A percentile compares a stretch with the other conserved stretches of the same genome.
phyloP scores from a whole-genome alignment of 305 asterid genomes.

The Solanum chacoense region DNA sequence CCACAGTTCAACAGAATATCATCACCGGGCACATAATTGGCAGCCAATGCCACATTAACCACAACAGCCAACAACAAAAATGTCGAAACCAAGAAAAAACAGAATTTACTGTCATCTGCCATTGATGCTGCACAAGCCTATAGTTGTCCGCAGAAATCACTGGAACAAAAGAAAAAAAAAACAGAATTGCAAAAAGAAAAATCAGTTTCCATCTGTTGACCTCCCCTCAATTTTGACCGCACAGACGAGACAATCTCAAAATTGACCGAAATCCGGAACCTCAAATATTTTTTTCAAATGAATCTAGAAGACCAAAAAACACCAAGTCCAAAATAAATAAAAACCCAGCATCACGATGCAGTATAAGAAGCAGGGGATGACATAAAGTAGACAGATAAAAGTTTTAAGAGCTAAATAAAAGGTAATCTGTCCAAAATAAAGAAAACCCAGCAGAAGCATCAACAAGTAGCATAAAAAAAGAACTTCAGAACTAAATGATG shows the following conservation, averaged over 20 bases:
- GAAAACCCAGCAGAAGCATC: background rate
- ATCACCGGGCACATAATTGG: conserved; percentile 57
- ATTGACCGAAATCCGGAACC: background rate
- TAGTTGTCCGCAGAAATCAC: conserved; percentile 11
- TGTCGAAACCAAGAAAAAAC: conserved; percentile 1
- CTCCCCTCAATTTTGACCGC: background rate
- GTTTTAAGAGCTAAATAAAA: background rate
- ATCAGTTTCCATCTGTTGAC: conserved; percentile 9
- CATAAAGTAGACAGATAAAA: background rate
- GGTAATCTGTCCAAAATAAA: background rate
- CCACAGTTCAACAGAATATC: conserved; percentile 71
- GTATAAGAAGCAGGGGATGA: background rate
- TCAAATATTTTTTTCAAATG: background rate
- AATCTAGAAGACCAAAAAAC: background rate
- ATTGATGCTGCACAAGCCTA: conserved; percentile 15
- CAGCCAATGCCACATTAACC: conserved; percentile 31
- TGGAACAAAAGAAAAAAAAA: conserved; percentile 8
- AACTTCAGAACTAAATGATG: background rate
- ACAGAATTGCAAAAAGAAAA: background rate
- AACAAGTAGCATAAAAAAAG: background rate
- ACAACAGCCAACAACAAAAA: conserved; percentile 21
- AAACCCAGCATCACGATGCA: background rate
- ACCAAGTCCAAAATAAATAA: background rate
- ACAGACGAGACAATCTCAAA: background rate
- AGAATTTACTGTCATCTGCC: conserved; percentile 19